phyloP scores from a whole-genome alignment of 768 basidiomycete genomes.

The Leccinum boreale region DNA sequence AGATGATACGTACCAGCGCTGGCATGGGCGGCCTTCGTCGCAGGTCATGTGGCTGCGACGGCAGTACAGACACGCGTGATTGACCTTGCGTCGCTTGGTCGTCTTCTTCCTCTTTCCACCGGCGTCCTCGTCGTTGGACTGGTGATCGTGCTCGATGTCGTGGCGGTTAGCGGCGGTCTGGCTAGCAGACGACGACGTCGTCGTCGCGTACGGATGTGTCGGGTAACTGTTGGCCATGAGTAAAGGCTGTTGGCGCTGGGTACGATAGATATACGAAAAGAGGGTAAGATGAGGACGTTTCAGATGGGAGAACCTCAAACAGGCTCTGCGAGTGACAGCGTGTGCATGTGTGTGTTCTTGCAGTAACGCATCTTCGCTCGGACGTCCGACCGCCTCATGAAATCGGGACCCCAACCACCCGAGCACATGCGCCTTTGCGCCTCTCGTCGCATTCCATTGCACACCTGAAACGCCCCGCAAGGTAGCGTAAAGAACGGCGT shows the following conservation, averaged over 20 bases:
- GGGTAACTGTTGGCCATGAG: slow-evolving; percentile 27
- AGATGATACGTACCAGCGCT: slow-evolving; percentile 73
- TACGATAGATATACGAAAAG: not conserved
- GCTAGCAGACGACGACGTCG: slow-evolving; percentile 17
- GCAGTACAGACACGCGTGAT: slow-evolving; percentile 93
- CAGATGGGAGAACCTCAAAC: slow-evolving; percentile 21
- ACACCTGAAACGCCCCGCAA: not conserved
- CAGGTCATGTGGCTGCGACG: slow-evolving; percentile 91
- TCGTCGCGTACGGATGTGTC: slow-evolving; percentile 26
- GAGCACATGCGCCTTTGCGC: not conserved
- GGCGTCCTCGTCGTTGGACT: slow-evolving; percentile 30
- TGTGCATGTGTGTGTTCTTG: slow-evolving; percentile 1
- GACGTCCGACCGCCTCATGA: not conserved
- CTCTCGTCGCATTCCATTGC: not conserved
- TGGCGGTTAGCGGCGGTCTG: slow-evolving; percentile 1
- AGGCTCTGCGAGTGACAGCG: slow-evolving; percentile 15
- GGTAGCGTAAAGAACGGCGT: not conserved
- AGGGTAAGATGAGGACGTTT: slow-evolving; percentile 8
- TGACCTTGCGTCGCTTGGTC: slow-evolving; percentile 77
- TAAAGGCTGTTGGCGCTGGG: not conserved
- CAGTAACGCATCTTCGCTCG: not conserved
- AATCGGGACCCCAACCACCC: slow-evolving; percentile 25
- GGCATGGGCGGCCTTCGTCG: slow-evolving; percentile 86
- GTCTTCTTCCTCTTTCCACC: slow-evolving; percentile 40
- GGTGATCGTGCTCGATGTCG: slow-evolving; percentile 27